Percentiles rank a stretch among this genome's conserved stretches.
These are phyloP conservation scores for Tuber calosporum DNA, from an alignment of 495 filamentous ascomycete species.

Conservation along the genomic window DNA sequence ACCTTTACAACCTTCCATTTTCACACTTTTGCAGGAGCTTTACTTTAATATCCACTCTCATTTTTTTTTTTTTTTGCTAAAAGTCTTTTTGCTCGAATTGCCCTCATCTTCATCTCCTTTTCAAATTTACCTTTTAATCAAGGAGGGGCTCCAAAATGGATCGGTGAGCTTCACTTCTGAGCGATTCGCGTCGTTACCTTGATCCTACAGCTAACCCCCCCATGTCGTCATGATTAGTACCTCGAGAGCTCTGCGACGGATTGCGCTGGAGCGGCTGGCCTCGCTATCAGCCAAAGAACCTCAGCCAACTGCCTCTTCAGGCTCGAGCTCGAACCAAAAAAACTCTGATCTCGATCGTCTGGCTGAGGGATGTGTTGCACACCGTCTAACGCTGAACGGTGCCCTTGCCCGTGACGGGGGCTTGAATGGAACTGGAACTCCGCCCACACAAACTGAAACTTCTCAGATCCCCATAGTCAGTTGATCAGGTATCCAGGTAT, in stretches of 20 bases:
- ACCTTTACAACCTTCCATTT: slow-evolving; percentile 8
- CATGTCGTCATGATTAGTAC: slow-evolving; percentile 8
- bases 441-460: slow-evolving; percentile 42
- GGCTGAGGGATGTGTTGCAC: slow-evolving; percentile 31
- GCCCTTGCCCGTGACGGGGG: slow-evolving; percentile 42
- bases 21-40: slow-evolving; percentile 16
- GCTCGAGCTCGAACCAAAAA: slow-evolving; percentile 10
- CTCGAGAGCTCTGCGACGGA: slow-evolving; percentile 39
- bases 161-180: background rate
- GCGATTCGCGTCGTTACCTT: background rate
- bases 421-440: slow-evolving; percentile 44
- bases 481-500: slow-evolving; percentile 10
- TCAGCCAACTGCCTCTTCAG: background rate
- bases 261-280: slow-evolving; percentile 37
- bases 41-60: slow-evolving; percentile 9
- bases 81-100: background rate
- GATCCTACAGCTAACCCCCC: background rate
- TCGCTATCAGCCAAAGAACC: slow-evolving; percentile 32
- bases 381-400: slow-evolving; percentile 3
- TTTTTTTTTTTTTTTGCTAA: too few species aligned
- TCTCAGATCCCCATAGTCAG: slow-evolving; percentile 52
- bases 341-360: slow-evolving; percentile 37
- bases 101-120: background rate
- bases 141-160: background rate
- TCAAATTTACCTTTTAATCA: background rate